Percentiles rank a stretch among this genome's conserved stretches.
Conservation (phyloP, 345 rosid genomes). For the Diplotaxis tenuifolia region DNA sequence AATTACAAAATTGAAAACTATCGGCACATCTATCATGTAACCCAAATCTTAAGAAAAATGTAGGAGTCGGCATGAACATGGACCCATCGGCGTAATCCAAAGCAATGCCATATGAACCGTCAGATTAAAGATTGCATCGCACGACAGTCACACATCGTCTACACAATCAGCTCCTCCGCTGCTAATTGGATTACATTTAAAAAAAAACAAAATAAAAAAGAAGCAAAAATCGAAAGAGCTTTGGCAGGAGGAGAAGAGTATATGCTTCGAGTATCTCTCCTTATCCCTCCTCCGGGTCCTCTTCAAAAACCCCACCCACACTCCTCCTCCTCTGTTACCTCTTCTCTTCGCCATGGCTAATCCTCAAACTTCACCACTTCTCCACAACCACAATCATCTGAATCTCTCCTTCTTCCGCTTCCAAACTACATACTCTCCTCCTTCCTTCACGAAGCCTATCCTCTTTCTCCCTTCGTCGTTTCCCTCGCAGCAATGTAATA, state of each 20-base stretch:
- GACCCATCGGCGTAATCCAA: slow-evolving; percentile 23
- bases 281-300: slow-evolving; percentile 42
- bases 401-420: slow-evolving; percentile 33
- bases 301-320: slow-evolving; percentile 19
- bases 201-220: neutral
- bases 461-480: slow-evolving; percentile 26
- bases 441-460: slow-evolving; percentile 24
- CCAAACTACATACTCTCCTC: slow-evolving; percentile 24
- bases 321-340: slow-evolving; percentile 11
- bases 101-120: slow-evolving; percentile 19
- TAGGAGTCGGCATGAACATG: slow-evolving; percentile 29
- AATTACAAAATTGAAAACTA: too few species aligned
- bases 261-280: slow-evolving; percentile 66
- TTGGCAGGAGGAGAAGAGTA: slow-evolving; percentile 39
- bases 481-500: slow-evolving; percentile 13
- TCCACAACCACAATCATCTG: slow-evolving; percentile 27
- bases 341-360: slow-evolving; percentile 43
- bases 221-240: slow-evolving; percentile 14
- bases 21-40: neutral
- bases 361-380: slow-evolving; percentile 38
- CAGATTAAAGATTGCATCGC: slow-evolving; percentile 33
- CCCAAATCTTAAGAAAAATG: neutral
- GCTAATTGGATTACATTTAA: slow-evolving; percentile 15
- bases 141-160: slow-evolving; percentile 31
- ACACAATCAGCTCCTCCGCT: slow-evolving; percentile 24